Evolutionary conservation across 345 rosid genomes (phyloP).

Genomic region (Melaleuca quinquenervia): DNA sequence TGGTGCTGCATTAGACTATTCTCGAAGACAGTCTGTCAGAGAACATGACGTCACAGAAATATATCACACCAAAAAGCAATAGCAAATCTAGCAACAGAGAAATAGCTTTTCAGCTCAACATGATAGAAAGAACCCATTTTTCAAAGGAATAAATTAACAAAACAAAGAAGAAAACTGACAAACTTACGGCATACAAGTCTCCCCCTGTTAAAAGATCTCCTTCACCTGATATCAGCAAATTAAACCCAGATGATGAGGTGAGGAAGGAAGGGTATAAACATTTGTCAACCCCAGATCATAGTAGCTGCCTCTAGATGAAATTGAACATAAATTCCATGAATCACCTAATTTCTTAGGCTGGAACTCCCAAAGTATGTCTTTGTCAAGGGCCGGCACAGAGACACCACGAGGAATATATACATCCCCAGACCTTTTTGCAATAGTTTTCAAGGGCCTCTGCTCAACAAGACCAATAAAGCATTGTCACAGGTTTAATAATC

Average conservation of each 20-base stretch:
- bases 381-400: conserved; percentile 96
- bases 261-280: not conserved
- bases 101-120: not conserved
- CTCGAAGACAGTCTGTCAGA: conserved; percentile 79
- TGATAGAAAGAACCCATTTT: not conserved
- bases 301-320: not conserved
- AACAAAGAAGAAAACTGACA: not conserved
- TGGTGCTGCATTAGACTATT: conserved; percentile 88
- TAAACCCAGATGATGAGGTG: not conserved
- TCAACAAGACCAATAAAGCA: not conserved
- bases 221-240: conserved; percentile 48
- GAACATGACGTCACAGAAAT: not conserved
- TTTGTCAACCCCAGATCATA: not conserved
- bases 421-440: conserved; percentile 89
- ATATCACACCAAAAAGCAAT: not conserved
- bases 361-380: conserved; percentile 89
- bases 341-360: conserved; percentile 87
- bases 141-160: not conserved
- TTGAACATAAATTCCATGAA: not conserved
- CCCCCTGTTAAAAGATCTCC: conserved; percentile 97
- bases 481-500: not conserved
- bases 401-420: conserved; percentile 99
- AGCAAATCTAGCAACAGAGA: not conserved
- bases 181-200: conserved; percentile 94
- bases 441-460: conserved; percentile 98